Base-by-base conservation (phyloP, 2,329 filamentous ascomycete species). In the Corynespora cassiicola region DNA sequence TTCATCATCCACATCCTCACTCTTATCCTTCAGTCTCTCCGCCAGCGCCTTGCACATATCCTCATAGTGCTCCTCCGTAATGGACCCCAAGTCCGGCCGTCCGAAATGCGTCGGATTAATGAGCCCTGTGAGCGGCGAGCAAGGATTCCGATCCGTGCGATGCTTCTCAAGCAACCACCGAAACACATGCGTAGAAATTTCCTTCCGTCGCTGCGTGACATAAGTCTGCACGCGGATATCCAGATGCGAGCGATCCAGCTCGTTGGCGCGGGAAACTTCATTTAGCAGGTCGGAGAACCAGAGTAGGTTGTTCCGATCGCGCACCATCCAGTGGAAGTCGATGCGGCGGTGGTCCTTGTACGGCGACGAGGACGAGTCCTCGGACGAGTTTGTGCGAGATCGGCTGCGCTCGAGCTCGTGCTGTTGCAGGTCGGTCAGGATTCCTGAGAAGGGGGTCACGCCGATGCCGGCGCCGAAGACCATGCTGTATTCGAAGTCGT, bases 271-370 rank as follows among this genome's bases (percentile, higher is more conserved):
- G 6, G 62, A 53, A 3, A 65, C 61, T 40, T 63, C 61, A 50
- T 81, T 82, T 5, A 82, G 70, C 0, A 82, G 72, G 47, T 79
- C 74, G 0, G 78, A 79, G 34, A 83, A 77, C 79, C 79, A 82
- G 3, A 77, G 67, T 0, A 82, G 69, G 33, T 78, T 72, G 57
- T 81, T 80, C 39, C 73, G 71, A 30, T 82, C 78, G 15, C 78
- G 76, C 1, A 82, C 78, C 47, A 78, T 79, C 79, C 80, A 82
- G 59, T 82, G 78, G 41, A 82, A 81, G 50, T 82, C 79, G 1
- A 81, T 74, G 4, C 78, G 72, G 21, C 78, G 73, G 46, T 76
- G 75, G 15, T 65, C 50, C 2, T 64, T 54, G 20, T 69, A 71
- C 2, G 53, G 57, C 4, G 54, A 52, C 11, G 43, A 37, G 11